Base-by-base conservation (phyloP, 176 grass and related monocot genomes). In the Juncus inflexus region DNA sequence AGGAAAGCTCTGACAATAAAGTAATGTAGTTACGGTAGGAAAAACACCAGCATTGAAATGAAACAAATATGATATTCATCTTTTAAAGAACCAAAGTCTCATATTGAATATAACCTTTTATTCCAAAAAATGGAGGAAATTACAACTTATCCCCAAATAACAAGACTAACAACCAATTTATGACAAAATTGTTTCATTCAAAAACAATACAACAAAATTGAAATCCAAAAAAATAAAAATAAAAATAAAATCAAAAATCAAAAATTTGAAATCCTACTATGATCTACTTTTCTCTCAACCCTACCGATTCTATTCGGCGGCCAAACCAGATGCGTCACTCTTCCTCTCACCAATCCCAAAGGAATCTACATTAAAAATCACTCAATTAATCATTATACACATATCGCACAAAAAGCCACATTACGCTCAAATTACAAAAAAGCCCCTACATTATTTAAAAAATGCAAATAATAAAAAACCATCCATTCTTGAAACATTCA, bases 311-410 rank as follows among this genome's bases (percentile, higher is more conserved):
- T 87, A 15, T 74, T 35, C 2, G 82, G 84, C 1, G 79, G 91
- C 87, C 91, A 96, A 61, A 96, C 36, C 52, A 77, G 42, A 49
- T 86, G 81, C 7, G 84, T 88, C 62, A 86, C 65, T 79, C 60
- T 83, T 19, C 87, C 81, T 35, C 53, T 62, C 70, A 83, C 69
- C 76, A 96, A 45, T 73, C 84, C 87, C 40, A 90, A 56, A 69
- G 87, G 84, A 83, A 90, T 67, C 81, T 96, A 74, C 66, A 82
- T 38, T 40, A 69, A 16, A 47, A 28, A 28, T 28, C 19, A 28
- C 19, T 28, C 19, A 28, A 28, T 28, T 28, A 28, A 28, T 28
- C 19, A 28, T 28, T 28, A 28, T 28, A 28, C 19, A 28, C 19
- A 28, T 28, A 28, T 28, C 19, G 19, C 19, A 28, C 19, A 28